A percentile compares a stretch with the other conserved stretches of the same genome.
These are phyloP conservation scores for Wallacemonas rigidus DNA, from an alignment of 208 protist genomes.

Conservation along the genomic window DNA sequence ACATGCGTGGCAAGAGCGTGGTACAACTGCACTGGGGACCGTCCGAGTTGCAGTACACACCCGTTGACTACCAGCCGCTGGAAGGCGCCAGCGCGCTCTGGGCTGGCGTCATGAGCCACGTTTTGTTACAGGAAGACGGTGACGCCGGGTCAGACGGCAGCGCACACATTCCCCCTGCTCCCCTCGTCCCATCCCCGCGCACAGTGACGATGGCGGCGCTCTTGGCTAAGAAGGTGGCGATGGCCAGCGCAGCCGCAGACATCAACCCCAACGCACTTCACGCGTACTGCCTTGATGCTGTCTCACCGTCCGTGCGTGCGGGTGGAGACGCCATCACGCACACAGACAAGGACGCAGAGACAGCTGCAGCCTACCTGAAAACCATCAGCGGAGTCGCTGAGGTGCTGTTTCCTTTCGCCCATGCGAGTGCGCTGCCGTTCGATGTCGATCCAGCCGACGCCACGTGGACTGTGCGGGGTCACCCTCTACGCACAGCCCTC, in stretches of 20 bases:
- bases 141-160: background rate
- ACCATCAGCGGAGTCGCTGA: slow-evolving; percentile 1
- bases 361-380: background rate
- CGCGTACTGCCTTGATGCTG: slow-evolving; percentile 27
- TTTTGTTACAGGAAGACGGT: slow-evolving; percentile 3
- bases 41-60: slow-evolving; percentile 62
- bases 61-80: slow-evolving; percentile 43
- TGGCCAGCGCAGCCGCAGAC: slow-evolving; percentile 21
- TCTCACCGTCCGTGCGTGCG: background rate
- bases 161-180: too few relatives aligned
- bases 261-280: slow-evolving; percentile 22
- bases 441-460: slow-evolving; percentile 25
- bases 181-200: too few relatives aligned
- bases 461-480: slow-evolving; percentile 19
- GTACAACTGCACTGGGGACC: slow-evolving; percentile 49
- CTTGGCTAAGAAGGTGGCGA: slow-evolving; percentile 5
- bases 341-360: background rate
- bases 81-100: slow-evolving; percentile 32
- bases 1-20: slow-evolving; percentile 56
- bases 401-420: slow-evolving; percentile 36
- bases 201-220: too few relatives aligned
- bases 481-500: slow-evolving; percentile 24
- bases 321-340: background rate
- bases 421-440: slow-evolving; percentile 26
- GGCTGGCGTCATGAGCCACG: slow-evolving; percentile 35